phyloP scores from a whole-genome alignment of 2,329 filamentous ascomycete species.

The Mariannaea elegans region DNA sequence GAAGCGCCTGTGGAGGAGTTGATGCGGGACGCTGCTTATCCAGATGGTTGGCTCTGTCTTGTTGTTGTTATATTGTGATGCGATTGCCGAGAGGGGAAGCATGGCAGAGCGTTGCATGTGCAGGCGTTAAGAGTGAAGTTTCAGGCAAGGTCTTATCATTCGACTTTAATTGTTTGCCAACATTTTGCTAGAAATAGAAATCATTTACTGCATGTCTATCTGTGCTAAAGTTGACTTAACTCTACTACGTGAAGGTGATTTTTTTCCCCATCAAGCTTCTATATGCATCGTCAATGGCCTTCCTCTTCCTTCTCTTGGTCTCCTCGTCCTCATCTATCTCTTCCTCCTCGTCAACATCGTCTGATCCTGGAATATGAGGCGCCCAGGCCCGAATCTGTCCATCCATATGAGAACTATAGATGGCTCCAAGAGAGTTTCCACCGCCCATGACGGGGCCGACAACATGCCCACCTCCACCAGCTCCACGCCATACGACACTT shows the following conservation, averaged over 20 bases:
- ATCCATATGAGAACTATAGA: constrained; percentile 86
- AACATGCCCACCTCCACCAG: constrained; percentile 66
- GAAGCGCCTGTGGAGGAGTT: constrained; percentile 82
- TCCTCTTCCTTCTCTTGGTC: constrained; percentile 70
- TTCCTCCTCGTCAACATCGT: constrained; percentile 59
- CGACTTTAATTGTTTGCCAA: background rate
- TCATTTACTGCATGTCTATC: background rate
- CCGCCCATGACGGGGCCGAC: constrained; percentile 69
- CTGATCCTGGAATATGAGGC: constrained; percentile 63
- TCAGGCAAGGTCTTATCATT: background rate
- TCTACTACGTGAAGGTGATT: constrained; percentile 65
- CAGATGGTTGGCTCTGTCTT: constrained; percentile 90
- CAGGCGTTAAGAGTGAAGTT: constrained; percentile 24
- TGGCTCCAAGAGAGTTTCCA: constrained; percentile 58
- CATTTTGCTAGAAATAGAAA: background rate
- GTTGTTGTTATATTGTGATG: constrained; percentile 75
- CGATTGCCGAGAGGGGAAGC: background rate
- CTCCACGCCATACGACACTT: constrained; percentile 75
- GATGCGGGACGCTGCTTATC: constrained; percentile 83
- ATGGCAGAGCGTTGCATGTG: constrained; percentile 20
- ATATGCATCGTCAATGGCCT: constrained; percentile 83
- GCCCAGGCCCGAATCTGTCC: constrained; percentile 85
- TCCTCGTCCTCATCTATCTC: constrained; percentile 53
- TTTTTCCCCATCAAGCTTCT: constrained; percentile 77
- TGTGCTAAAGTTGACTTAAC: background rate